Evolutionary conservation across 2,329 filamentous ascomycete genomes (phyloP).

Genomic region (Cladosporium sp.): DNA sequence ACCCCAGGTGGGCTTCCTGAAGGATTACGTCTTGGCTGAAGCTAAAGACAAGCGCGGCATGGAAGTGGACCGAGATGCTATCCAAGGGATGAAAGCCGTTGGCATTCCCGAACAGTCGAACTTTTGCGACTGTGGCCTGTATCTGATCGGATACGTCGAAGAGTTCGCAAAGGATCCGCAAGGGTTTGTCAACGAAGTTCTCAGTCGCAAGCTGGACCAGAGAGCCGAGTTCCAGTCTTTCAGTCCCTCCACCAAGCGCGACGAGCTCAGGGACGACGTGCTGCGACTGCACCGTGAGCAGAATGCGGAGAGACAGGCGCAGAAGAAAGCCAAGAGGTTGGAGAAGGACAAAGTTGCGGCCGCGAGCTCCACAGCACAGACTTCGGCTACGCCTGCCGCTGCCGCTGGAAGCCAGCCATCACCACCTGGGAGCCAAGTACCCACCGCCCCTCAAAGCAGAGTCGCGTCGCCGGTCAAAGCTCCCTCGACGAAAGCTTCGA

Average conservation of each 20-base stretch:
- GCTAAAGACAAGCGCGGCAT: slow-evolving; percentile 56
- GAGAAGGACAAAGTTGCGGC: slow-evolving; percentile 3
- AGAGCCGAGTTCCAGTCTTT: slow-evolving; percentile 50
- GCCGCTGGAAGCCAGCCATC: background rate
- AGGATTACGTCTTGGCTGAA: slow-evolving; percentile 71
- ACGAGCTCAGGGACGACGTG: slow-evolving; percentile 59
- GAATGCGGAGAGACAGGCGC: slow-evolving; percentile 35
- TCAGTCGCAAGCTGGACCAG: slow-evolving; percentile 58
- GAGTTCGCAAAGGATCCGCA: slow-evolving; percentile 74
- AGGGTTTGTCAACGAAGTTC: slow-evolving; percentile 58
- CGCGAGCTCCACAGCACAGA: background rate
- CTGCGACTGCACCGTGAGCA: slow-evolving; percentile 57
- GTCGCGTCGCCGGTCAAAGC: background rate
- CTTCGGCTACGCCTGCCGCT: background rate
- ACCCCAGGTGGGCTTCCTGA: slow-evolving; percentile 60
- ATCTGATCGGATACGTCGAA: slow-evolving; percentile 74
- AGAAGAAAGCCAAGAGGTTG: slow-evolving; percentile 28
- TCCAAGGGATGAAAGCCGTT: slow-evolving; percentile 63
- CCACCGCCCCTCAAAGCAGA: background rate
- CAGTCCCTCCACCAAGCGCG: slow-evolving; percentile 53
- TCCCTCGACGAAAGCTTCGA: background rate
- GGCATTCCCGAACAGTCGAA: slow-evolving; percentile 76
- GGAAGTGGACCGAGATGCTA: slow-evolving; percentile 38
- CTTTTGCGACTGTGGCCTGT: slow-evolving; percentile 83
- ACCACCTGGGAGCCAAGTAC: background rate